phyloP scores from a whole-genome alignment of 352 stramenopile genomes.

The Globisporangium ultimum region DNA sequence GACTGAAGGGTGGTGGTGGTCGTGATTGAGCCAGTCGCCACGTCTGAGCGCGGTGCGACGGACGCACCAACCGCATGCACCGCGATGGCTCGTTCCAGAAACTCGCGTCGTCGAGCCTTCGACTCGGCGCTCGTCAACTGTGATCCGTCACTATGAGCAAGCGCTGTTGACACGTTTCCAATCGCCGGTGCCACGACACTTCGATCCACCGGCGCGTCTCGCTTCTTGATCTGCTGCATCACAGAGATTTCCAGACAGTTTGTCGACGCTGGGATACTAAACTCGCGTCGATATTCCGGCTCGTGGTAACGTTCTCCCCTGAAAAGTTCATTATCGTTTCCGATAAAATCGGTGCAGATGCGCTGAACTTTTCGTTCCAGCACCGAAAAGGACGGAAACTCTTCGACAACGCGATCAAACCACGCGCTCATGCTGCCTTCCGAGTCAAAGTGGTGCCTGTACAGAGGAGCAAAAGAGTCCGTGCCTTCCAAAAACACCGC shows the following conservation, averaged over 20 bases:
- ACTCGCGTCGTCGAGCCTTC: slow-evolving; percentile 38
- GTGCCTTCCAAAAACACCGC: slow-evolving; percentile 69
- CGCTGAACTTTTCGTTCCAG: slow-evolving; percentile 73
- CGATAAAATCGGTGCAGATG: slow-evolving; percentile 45
- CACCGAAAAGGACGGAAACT: slow-evolving; percentile 70
- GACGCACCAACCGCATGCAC: slow-evolving; percentile 20
- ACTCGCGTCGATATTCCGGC: slow-evolving; percentile 47
- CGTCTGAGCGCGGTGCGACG: not conserved
- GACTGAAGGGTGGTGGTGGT: not conserved
- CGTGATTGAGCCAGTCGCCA: not conserved
- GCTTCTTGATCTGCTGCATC: slow-evolving; percentile 29
- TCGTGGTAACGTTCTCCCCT: not conserved
- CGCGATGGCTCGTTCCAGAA: slow-evolving; percentile 31
- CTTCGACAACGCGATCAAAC: slow-evolving; percentile 60
- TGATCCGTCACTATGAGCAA: too few species aligned
- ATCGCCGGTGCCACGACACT: slow-evolving; percentile 16
- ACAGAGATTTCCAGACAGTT: slow-evolving; percentile 59
- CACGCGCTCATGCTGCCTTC: slow-evolving; percentile 41
- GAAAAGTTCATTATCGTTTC: not conserved
- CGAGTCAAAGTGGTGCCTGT: slow-evolving; percentile 59
- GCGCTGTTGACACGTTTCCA: not conserved
- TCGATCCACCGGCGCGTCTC: slow-evolving; percentile 28
- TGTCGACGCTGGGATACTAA: slow-evolving; percentile 50
- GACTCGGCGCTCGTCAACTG: slow-evolving; percentile 27
- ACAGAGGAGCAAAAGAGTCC: slow-evolving; percentile 46